Conservation (phyloP, 805 yeast genomes). For the Yueomyces sinensis region DNA sequence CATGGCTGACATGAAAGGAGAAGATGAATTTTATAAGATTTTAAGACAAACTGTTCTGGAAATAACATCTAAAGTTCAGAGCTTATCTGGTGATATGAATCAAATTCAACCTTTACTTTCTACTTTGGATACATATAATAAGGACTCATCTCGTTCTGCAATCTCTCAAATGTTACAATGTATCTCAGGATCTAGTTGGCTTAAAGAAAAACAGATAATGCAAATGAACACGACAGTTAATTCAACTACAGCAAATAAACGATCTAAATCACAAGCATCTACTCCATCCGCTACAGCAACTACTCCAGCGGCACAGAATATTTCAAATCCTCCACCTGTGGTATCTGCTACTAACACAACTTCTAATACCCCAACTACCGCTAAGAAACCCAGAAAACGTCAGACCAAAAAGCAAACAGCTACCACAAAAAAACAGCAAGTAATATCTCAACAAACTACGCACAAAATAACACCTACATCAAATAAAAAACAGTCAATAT, state of each 20-base stretch:
- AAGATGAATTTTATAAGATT: background rate
- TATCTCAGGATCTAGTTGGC: background rate
- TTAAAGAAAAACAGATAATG: background rate
- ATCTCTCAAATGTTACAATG: background rate
- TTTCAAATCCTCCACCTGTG: conserved; percentile 2
- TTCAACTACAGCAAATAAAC: conserved; percentile 1
- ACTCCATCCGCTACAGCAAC: conserved; percentile 8
- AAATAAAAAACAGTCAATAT: background rate
- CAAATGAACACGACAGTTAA: background rate
- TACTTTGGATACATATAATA: background rate
- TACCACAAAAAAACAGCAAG: background rate
- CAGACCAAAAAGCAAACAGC: conserved; percentile 3
- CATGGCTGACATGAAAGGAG: background rate
- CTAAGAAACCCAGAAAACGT: conserved; percentile 20
- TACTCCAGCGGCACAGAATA: conserved; percentile 6
- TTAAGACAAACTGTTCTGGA: background rate
- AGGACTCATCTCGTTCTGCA: background rate
- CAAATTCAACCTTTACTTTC: background rate
- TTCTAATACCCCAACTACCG: conserved; percentile 6
- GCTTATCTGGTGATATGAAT: background rate
- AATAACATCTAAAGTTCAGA: background rate
- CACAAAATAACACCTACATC: background rate
- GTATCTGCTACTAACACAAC: conserved; percentile 7
- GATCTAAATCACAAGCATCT: conserved; percentile 7
- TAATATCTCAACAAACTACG: background rate